phyloP scores from a whole-genome alignment of 768 basidiomycete genomes.

The Leccinum truebloodii region DNA sequence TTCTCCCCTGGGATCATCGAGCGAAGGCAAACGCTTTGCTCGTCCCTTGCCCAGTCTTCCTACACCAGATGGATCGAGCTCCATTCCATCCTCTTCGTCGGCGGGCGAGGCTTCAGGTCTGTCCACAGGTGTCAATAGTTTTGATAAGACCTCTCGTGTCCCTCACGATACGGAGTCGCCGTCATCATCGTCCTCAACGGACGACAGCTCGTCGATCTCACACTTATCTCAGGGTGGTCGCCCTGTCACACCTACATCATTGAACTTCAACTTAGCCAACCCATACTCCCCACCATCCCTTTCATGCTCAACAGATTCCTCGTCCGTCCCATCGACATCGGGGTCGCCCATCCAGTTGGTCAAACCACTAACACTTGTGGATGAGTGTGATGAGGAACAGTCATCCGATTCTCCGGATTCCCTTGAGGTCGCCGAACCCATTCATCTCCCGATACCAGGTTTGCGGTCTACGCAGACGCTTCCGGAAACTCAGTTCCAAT shows the following conservation, averaged over 20 bases:
- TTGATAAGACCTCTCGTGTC: not conserved
- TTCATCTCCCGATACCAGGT: slow-evolving; percentile 27
- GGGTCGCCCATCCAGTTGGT: slow-evolving; percentile 33
- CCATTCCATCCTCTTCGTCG: slow-evolving; percentile 9
- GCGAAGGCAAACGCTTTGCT: slow-evolving; percentile 18
- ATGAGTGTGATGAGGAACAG: slow-evolving; percentile 30
- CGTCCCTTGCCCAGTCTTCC: slow-evolving; percentile 32
- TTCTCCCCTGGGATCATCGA: slow-evolving; percentile 4
- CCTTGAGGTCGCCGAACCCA: slow-evolving; percentile 33
- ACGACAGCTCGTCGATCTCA: slow-evolving; percentile 37
- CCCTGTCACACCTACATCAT: slow-evolving; percentile 37
- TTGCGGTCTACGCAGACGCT: slow-evolving; percentile 20
- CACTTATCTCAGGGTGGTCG: slow-evolving; percentile 30
- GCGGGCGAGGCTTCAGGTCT: slow-evolving; percentile 6
- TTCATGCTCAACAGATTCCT: slow-evolving; percentile 60
- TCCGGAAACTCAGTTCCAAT: slow-evolving; percentile 40
- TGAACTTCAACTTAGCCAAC: slow-evolving; percentile 29
- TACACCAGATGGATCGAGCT: slow-evolving; percentile 1
- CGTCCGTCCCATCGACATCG: slow-evolving; percentile 57
- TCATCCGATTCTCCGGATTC: slow-evolving; percentile 27
- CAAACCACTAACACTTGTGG: slow-evolving; percentile 41
- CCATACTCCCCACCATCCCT: slow-evolving; percentile 46
- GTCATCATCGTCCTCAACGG: slow-evolving; percentile 28
- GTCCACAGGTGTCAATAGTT: not conserved
- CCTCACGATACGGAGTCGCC: slow-evolving; percentile 24